Base-by-base conservation (phyloP, 176 grass and related monocot species). In the Cymbopogon citratus region DNA sequence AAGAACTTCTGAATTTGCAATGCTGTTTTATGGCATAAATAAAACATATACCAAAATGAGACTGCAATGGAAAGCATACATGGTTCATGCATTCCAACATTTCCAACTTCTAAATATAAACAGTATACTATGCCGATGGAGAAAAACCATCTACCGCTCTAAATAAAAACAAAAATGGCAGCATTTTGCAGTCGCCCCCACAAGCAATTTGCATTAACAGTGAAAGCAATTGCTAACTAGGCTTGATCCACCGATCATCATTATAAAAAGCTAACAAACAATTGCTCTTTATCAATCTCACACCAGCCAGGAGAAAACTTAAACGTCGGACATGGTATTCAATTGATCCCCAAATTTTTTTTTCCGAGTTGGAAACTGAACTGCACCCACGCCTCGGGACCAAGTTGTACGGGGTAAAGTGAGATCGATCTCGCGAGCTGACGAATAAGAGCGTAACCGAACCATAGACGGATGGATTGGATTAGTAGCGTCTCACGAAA, bases 401-500 rank as follows among this genome's bases (percentile, higher is more conserved):
- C 23, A 39, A 80, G 68, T 72, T 68, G 49, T 80, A 40, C 36
- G 26, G 41, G 57, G 31, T 65, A 57, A 80, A 64, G 44, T 39
- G 45, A 24, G 57, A 80, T 80, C 76, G 68, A 86, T 80, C 77
- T 71, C 13, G 57, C 84, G 24, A 12, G 68, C 18, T 19, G 68
- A 54, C 4, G n/a, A 65, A n/a, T 3, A 52, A 73, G 18, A 63
- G 52, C 33, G 7, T 52, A 73, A 73, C 31, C 69, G 24, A 54
- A 52, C 84, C 76, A 65, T 51, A 29, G 26, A 49, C 21, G 54
- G 29, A 49, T 64, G 67, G 76, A 73, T 79, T 70, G 25, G 56
- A 40, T 48, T 39, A 64, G 23, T 52, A 64, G 44, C 35, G 15
- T 38, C 25, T 61, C 67, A 80, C 23, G 57, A 69, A 80, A 33